Evolutionary conservation across 176 grass and related monocot species (phyloP), one percentile per base, ranked within the genome.

Genomic region (Triticum aestivum): DNA sequence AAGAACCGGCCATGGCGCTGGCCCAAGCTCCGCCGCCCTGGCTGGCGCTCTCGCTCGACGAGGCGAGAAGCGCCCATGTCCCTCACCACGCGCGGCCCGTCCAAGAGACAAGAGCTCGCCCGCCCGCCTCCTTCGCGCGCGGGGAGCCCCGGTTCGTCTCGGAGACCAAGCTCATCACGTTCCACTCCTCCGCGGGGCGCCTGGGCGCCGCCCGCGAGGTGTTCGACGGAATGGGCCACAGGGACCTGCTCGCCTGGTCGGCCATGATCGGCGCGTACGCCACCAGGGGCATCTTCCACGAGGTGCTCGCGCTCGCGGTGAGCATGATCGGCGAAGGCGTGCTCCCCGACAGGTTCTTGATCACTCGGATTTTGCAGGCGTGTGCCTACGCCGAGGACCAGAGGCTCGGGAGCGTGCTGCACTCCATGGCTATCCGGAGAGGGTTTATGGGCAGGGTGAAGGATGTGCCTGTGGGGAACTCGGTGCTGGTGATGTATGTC

Each of bases 221-320:
- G 65, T 95, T 95, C 35, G 81, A 91, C 4, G 88, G 73, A 87
- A 95, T 95, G 93, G 12, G 73, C 35, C 73, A 58, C 39, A 84
- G 81, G 79, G 91, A 92, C 39, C 77, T 95, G 47, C 87, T 95
- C 47, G 45, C 93, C 41, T 95, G 88, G 88, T 95, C 93, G 24
- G 91, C 90, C 7, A 92, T 95, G 80, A 95, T 95, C 26, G 88
- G 83, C 8, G 86, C 64, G 1, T 91, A 84, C 42, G 80, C 80
- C 42, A 88, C 79, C 47, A 86, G 91, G 77, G 86, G 83, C 52
- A 80, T 92, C 86, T 91, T 90, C 78, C 52, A 29, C 0, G 93
- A 89, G 20, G 90, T 92, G 2, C 65, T 79, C 0, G 47, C 29
- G 18, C 86, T 95, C 8, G 62, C 87, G 5, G 67, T 89, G 65